Base-by-base conservation (phyloP, 2,329 filamentous ascomycete genomes). In the Trichoderma koningiopsis region DNA sequence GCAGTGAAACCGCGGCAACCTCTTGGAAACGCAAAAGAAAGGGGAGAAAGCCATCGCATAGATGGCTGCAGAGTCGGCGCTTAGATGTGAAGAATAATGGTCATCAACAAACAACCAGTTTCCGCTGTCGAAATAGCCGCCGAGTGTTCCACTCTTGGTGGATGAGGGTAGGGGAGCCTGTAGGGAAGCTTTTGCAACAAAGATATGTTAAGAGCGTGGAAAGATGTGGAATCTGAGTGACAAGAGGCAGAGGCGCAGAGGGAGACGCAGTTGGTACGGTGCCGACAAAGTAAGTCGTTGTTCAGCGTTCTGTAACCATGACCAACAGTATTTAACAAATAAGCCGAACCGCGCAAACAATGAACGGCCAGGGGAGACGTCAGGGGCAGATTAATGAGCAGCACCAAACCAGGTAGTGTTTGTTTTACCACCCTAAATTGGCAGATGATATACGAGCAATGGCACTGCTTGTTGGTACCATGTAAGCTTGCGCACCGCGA, bases 31-130 rank as follows among this genome's bases (percentile, higher is more conserved):
- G 59, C n/a, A 63, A 49, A 53, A 70, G 64, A 55, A 60, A 62
- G 35, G 57, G 47, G 62, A 22, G 11, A 66, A 13, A 13, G 31
- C 11, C 53, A 37, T 29, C 53, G 33, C 24, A 16, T 24, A 27
- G 37, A 35, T 59, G 63, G 63, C n/a, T 37, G 56, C 63, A 35
- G 52, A 63, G 53, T 71, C 60, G 73, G 75, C 75, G 75, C 75
- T 76, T 76, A 76, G 71, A 73, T 70, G 71, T 71, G 70, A 75
- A 70, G 49, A 68, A 53, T 66, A 63, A 68, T 53, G 59, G 33
- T 37, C 31, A 35, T 68, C 27, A 66, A 47, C 56, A 58, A 55
- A 52, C 29, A 43, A 14, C 13, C n/a, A 52, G 68, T 37, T 53
- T 47, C 47, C 47, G 57, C 49, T 27, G 33, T 53, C 31, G 55